phyloP scores from a whole-genome alignment of 2,329 filamentous ascomycete genomes.

The Colletotrichum sidae region DNA sequence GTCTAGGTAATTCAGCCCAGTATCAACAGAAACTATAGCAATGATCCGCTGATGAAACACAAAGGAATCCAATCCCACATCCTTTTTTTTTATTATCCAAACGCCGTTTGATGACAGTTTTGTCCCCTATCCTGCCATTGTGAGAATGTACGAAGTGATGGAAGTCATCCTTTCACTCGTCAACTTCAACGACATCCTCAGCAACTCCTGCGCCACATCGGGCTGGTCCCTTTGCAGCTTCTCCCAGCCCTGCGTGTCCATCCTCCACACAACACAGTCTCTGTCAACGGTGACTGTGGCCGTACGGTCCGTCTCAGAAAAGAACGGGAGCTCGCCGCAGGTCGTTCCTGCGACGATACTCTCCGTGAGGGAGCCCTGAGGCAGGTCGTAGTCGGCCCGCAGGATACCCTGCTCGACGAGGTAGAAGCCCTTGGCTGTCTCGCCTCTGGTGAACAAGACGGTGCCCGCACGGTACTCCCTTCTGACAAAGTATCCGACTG shows the following conservation, averaged over 20 bases:
- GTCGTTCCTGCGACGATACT: constrained; percentile 95
- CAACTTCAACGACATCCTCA: constrained; percentile 90
- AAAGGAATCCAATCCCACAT: constrained; percentile 1
- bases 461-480: constrained; percentile 76
- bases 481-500: constrained; percentile 78
- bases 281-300: constrained; percentile 87
- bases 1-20: too few relatives aligned
- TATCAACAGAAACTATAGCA: too few relatives aligned
- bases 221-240: constrained; percentile 77
- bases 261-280: constrained; percentile 84
- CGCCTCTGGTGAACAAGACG: constrained; percentile 81
- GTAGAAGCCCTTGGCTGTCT: constrained; percentile 86
- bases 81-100: constrained; percentile 12
- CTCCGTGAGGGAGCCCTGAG: constrained; percentile 89
- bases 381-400: constrained; percentile 88
- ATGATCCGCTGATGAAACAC: too few relatives aligned
- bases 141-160: constrained; percentile 69
- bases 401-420: constrained; percentile 90
- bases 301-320: constrained; percentile 88
- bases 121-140: constrained; percentile 56
- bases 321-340: constrained; percentile 96
- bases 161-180: constrained; percentile 91
- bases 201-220: constrained; percentile 84
- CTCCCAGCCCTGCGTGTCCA: constrained; percentile 79
- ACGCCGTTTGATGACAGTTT: constrained; percentile 1